These are phyloP conservation scores for Strombidium stylifer DNA, from an alignment of 73 alveolate species.

Conservation along the genomic window DNA sequence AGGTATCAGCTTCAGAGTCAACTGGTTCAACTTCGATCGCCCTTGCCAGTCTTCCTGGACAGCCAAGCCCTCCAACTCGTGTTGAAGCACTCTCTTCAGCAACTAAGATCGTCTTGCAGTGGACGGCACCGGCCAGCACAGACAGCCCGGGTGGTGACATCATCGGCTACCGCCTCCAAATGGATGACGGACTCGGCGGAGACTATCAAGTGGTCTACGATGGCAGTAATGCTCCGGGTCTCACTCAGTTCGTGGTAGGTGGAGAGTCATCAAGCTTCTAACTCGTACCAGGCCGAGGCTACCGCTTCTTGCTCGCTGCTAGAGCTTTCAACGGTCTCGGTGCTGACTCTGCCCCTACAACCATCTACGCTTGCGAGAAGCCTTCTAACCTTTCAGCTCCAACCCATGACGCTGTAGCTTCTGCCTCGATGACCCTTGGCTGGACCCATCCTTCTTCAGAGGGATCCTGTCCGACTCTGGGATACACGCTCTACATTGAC, in stretches of 20 bases:
- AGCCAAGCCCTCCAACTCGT: conserved; percentile 32
- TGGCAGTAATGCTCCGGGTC: background rate
- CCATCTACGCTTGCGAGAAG: conserved; percentile 25
- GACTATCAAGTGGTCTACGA: conserved; percentile 1
- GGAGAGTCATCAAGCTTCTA: no score
- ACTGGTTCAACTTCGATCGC: conserved; percentile 26
- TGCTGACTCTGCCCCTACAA: background rate
- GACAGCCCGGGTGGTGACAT: conserved; percentile 38
- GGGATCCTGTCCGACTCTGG: conserved; percentile 65
- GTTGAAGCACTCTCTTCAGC: background rate
- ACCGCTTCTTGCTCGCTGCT: conserved; percentile 25
- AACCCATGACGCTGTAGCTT: background rate
- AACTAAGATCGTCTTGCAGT: conserved; percentile 17
- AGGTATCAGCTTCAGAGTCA: conserved; percentile 17
- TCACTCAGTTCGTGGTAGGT: background rate
- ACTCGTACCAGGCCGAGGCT: background rate
- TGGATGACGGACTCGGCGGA: conserved; percentile 17
- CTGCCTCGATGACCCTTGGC: conserved; percentile 35
- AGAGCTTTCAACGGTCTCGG: conserved; percentile 41
- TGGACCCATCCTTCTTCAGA: conserved; percentile 57
- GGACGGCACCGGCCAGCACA: background rate
- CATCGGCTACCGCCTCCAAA: conserved; percentile 13
- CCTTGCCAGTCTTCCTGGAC: conserved; percentile 29
- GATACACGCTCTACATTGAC: conserved; percentile 57
- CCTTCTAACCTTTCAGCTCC: conserved; percentile 19